Evolutionary conservation across 371 early-diverging fungal genomes (phyloP).

Genomic region (Paraphysoderma sedebokerense): DNA sequence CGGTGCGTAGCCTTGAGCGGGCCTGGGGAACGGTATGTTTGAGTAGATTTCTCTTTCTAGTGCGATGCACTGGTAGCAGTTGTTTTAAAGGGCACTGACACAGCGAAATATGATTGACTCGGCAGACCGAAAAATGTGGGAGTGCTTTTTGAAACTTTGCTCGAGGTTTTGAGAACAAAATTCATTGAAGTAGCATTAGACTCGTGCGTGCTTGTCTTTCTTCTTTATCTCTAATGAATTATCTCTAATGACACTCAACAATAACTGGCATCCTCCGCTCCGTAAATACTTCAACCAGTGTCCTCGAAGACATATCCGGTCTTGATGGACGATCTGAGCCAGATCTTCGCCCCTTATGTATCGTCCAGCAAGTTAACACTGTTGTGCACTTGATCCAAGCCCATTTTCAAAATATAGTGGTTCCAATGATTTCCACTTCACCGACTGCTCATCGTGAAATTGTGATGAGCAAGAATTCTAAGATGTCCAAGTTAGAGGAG

Average conservation of each 20-base stretch:
- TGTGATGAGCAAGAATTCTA: constrained; percentile 63
- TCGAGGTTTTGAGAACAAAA: constrained; percentile 53
- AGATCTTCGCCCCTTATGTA: constrained; percentile 45
- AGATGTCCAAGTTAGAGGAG: constrained; percentile 58
- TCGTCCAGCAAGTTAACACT: constrained; percentile 44
- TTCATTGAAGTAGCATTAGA: constrained; percentile 70
- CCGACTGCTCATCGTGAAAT: constrained; percentile 71
- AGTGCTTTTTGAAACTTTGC: constrained; percentile 44
- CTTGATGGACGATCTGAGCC: constrained; percentile 45
- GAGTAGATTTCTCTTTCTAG: too few relatives aligned
- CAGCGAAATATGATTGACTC: too few relatives aligned
- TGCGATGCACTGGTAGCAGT: too few relatives aligned
- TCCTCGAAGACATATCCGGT: constrained; percentile 48
- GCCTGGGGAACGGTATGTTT: too few relatives aligned
- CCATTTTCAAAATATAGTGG: constrained; percentile 73
- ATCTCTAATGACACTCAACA: too few relatives aligned
- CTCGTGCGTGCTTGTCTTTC: constrained; percentile 27
- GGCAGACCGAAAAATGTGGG: constrained; percentile 30
- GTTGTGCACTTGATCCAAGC: constrained; percentile 66
- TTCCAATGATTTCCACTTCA: constrained; percentile 51
- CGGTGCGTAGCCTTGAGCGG: too few relatives aligned
- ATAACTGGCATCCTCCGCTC: too few relatives aligned
- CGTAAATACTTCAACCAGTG: too few relatives aligned
- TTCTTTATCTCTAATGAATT: neutral
- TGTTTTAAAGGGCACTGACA: too few relatives aligned